Evolutionary conservation across 2,329 filamentous ascomycete genomes (phyloP).

Genomic region (Hysterium pulicare): DNA sequence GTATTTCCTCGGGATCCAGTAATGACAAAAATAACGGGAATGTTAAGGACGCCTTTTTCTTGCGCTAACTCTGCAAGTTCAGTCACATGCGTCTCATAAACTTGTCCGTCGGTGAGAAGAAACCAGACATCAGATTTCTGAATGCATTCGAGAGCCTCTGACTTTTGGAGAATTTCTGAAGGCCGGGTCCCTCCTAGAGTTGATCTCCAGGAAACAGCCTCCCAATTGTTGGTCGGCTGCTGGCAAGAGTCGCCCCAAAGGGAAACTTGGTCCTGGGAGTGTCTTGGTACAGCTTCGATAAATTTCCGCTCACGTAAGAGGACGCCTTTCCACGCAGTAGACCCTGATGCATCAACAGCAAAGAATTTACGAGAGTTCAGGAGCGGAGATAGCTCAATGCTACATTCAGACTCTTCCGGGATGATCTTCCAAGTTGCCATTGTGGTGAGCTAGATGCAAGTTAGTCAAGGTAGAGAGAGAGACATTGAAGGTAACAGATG

Average conservation of each 20-base stretch:
- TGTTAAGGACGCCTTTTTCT: conserved; percentile 13
- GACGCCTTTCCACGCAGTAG: conserved; percentile 15
- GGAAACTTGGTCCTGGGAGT: conserved; percentile 12
- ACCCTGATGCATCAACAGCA: conserved; percentile 32
- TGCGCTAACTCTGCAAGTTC: conserved; percentile 18
- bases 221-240: conserved; percentile 10
- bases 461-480: not conserved
- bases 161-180: conserved; percentile 17
- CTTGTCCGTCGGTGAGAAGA: conserved; percentile 31
- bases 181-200: conserved; percentile 18
- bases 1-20: conserved; percentile 12
- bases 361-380: conserved; percentile 24
- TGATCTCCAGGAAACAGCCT: conserved; percentile 12
- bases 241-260: conserved; percentile 21
- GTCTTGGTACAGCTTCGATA: conserved; percentile 13
- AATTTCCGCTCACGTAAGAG: conserved; percentile 15
- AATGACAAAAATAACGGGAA: conserved; percentile 25
- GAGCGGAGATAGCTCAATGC: conserved; percentile 12
- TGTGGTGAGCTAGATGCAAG: not conserved
- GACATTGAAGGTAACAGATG: not conserved
- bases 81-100: conserved; percentile 18
- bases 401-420: conserved; percentile 4
- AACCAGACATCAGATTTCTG: conserved; percentile 27
- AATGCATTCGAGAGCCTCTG: conserved; percentile 15
- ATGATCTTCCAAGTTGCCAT: conserved; percentile 17